A percentile compares a stretch with the other conserved stretches of the same genome.
Conservation (phyloP, 2,329 filamentous ascomycete species). For the Cercospora sp. region DNA sequence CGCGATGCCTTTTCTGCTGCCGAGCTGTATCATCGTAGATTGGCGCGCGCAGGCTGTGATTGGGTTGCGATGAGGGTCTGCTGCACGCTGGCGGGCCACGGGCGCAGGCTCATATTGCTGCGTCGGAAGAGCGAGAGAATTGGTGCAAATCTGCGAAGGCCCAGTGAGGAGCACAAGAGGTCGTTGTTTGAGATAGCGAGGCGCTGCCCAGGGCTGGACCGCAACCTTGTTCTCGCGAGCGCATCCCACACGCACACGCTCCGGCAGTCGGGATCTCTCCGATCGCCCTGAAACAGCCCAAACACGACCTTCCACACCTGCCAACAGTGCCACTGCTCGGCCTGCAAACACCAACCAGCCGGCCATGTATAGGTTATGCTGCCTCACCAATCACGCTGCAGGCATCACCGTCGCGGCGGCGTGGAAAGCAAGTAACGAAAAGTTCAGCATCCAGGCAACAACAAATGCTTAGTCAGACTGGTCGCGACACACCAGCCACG, state of each 20-base stretch:
- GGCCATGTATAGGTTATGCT: not conserved
- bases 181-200: conserved; percentile 3
- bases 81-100: not conserved
- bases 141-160: not conserved
- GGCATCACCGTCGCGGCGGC: not conserved
- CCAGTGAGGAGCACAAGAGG: not conserved
- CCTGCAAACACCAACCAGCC: not conserved
- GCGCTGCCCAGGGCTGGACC: not conserved
- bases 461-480: not conserved
- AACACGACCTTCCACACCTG: not conserved
- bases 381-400: not conserved
- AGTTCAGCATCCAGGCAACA: not conserved
- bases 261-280: not conserved
- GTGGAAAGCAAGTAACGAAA: not conserved
- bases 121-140: not conserved
- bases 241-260: not conserved
- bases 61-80: not conserved
- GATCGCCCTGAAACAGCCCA: not conserved
- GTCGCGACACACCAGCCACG: not conserved
- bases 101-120: not conserved
- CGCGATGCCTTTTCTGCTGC: not conserved
- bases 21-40: conserved; percentile 12
- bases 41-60: not conserved
- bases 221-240: not conserved
- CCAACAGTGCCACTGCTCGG: not conserved